phyloP scores from a whole-genome alignment of 2,329 filamentous ascomycete genomes.

The Lachnellula subtilissima region DNA sequence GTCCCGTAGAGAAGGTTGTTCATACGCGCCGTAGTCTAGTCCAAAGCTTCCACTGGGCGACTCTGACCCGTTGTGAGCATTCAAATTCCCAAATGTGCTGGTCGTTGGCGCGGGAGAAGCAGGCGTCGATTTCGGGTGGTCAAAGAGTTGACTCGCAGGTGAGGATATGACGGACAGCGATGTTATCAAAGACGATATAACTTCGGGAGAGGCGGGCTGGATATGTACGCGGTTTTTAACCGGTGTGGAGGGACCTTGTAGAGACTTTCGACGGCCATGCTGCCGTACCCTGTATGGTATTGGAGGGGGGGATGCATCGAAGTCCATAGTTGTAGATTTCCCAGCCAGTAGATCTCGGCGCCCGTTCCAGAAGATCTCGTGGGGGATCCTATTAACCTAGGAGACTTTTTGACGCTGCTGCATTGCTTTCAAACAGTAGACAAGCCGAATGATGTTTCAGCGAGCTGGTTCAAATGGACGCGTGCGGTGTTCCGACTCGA shows the following conservation, averaged over 20 bases:
- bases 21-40: constrained; percentile 67
- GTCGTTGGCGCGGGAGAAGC: constrained; percentile 36
- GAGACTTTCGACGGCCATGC: constrained; percentile 27
- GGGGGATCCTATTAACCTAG: constrained; percentile 8
- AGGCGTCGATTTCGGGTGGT: constrained; percentile 41
- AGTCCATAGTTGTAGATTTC: constrained; percentile 23
- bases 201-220: constrained; percentile 49
- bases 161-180: constrained; percentile 64
- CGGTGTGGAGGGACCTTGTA: constrained; percentile 26
- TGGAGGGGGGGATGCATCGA: constrained; percentile 24
- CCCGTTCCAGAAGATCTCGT: constrained; percentile 7
- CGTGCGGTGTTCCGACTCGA: constrained; percentile 11
- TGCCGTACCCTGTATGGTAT: constrained; percentile 26
- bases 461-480: constrained; percentile 11
- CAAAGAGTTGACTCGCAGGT: constrained; percentile 66
- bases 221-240: constrained; percentile 29
- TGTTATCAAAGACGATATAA: constrained; percentile 67
- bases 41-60: constrained; percentile 50
- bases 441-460: constrained; percentile 21
- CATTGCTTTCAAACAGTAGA: constrained; percentile 24
- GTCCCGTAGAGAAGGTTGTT: constrained; percentile 46
- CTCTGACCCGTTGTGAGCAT: constrained; percentile 16
- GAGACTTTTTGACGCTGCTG: constrained; percentile 17
- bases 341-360: constrained; percentile 12
- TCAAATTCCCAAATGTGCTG: constrained; percentile 19